Conservation (phyloP, 1,284 basidiomycete species). For the Leccinum pallidistipes region DNA sequence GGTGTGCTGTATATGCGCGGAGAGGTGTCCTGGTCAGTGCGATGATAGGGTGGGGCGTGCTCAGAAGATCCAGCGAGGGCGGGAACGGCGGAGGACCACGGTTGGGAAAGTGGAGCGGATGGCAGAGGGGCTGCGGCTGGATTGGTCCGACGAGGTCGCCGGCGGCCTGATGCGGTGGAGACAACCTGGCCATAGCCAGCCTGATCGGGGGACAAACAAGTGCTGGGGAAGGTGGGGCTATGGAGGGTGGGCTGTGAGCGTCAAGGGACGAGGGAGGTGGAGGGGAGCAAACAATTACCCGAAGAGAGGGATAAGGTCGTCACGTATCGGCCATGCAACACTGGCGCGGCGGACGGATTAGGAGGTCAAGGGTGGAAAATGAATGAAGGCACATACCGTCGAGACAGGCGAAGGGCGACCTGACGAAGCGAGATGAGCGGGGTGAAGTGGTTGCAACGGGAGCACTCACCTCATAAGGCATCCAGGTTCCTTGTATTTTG, state of each 20-base stretch:
- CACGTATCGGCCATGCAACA: slow-evolving; percentile 86
- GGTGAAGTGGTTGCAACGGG: not conserved
- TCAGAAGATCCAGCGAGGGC: slow-evolving; percentile 24
- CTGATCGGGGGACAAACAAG: slow-evolving; percentile 78
- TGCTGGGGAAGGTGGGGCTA: slow-evolving; percentile 71
- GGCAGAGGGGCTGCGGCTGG: slow-evolving; percentile 30
- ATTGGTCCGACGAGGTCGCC: slow-evolving; percentile 55
- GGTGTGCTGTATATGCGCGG: slow-evolving; percentile 27
- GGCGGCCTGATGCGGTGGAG: slow-evolving; percentile 57
- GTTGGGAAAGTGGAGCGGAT: slow-evolving; percentile 24
- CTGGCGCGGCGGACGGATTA: slow-evolving; percentile 39
- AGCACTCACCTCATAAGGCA: slow-evolving; percentile 75
- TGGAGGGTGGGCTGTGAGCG: slow-evolving; percentile 17
- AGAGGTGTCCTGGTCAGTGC: slow-evolving; percentile 26
- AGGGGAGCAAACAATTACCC: slow-evolving; percentile 49
- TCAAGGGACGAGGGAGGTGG: not conserved
- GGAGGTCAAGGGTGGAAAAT: slow-evolving; percentile 17
- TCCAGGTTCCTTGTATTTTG: slow-evolving; percentile 89
- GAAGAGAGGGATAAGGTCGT: slow-evolving; percentile 80
- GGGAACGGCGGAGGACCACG: slow-evolving; percentile 32
- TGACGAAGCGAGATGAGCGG: slow-evolving; percentile 34
- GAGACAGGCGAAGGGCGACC: slow-evolving; percentile 73
- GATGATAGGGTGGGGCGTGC: slow-evolving; percentile 27
- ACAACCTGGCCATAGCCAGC: slow-evolving; percentile 81
- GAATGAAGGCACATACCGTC: slow-evolving; percentile 52